Evolutionary conservation across 208 protist species (phyloP).

Genomic region (Trypanosoma scelopori): DNA sequence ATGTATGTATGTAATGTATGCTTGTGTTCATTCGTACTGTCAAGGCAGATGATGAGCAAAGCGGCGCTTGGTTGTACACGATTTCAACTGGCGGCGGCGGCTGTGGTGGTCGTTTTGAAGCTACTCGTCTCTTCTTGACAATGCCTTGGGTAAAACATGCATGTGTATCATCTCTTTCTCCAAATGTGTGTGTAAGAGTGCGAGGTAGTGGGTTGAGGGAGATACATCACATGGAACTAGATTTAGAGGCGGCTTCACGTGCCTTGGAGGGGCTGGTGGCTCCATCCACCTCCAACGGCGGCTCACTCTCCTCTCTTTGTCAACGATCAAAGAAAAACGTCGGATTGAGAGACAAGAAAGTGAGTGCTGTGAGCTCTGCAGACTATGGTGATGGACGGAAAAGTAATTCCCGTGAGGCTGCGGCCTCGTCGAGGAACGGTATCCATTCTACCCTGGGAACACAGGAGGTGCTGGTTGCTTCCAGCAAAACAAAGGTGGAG

Average conservation of each 20-base stretch:
- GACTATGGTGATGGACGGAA: not conserved
- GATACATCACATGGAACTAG: slow-evolving; percentile 31
- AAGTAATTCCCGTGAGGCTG: not conserved
- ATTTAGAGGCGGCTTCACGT: slow-evolving; percentile 29
- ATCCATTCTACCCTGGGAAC: not conserved
- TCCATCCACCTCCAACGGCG: not conserved
- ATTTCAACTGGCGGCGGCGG: no score
- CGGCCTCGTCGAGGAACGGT: not conserved
- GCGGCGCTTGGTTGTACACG: no score
- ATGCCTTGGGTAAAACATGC: no score
- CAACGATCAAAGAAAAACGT: not conserved
- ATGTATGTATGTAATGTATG: slow-evolving; percentile 9
- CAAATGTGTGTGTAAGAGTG: no score
- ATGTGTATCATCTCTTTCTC: no score
- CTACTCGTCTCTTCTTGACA: no score
- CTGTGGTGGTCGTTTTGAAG: no score
- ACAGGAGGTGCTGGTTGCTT: slow-evolving; percentile 17
- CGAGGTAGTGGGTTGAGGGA: not conserved
- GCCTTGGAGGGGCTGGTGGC: slow-evolving; percentile 17
- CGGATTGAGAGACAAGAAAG: not conserved
- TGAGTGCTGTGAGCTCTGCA: not conserved
- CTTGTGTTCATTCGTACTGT: not conserved
- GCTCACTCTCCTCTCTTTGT: not conserved
- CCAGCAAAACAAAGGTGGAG: slow-evolving; percentile 1
- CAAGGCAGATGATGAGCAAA: no score